A percentile compares a stretch with the other conserved stretches of the same genome.
Evolutionary conservation across 2,329 filamentous ascomycete species (phyloP).

Genomic region (Scytalidium sp.): DNA sequence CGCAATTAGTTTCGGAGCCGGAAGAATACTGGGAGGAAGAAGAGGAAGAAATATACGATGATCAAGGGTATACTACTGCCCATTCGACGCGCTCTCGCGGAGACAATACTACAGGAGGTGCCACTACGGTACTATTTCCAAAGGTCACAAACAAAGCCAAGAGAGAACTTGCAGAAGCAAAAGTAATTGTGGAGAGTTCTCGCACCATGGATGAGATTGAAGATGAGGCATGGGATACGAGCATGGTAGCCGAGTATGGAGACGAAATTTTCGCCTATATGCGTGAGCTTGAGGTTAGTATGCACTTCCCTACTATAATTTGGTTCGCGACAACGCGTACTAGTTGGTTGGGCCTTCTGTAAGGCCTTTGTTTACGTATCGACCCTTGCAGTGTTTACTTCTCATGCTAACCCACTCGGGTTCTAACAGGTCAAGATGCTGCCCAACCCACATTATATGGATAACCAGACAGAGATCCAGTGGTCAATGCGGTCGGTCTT

Average conservation of each 20-base stretch:
- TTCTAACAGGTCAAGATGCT: conserved; percentile 66
- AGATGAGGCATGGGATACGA: conserved; percentile 89
- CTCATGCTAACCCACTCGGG: conserved; percentile 21
- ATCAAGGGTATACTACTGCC: conserved; percentile 71
- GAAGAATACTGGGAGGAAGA: conserved; percentile 81
- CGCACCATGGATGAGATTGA: conserved; percentile 70
- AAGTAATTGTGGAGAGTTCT: conserved; percentile 22
- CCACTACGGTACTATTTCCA: conserved; percentile 67
- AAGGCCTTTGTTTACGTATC: conserved; percentile 14
- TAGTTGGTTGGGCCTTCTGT: conserved; percentile 8
- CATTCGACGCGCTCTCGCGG: conserved; percentile 73
- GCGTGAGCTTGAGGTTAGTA: conserved; percentile 76
- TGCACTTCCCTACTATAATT: conserved; percentile 2
- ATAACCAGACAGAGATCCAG: conserved; percentile 92
- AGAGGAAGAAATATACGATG: conserved; percentile 66
- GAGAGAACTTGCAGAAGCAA: conserved; percentile 68
- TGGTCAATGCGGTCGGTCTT: conserved; percentile 98
- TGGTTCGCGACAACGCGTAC: conserved; percentile 4
- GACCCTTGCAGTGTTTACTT: conserved; percentile 13
- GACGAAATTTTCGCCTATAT: conserved; percentile 96
- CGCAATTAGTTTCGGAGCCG: conserved; percentile 41
- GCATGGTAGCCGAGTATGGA: conserved; percentile 96
- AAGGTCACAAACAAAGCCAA: conserved; percentile 65
- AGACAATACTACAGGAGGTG: conserved; percentile 67
- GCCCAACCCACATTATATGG: conserved; percentile 94